Evolutionary conservation across 345 rosid genomes (phyloP), one percentile per base, ranked within the genome.

Genomic region (Eucalyptus tenuipes): DNA sequence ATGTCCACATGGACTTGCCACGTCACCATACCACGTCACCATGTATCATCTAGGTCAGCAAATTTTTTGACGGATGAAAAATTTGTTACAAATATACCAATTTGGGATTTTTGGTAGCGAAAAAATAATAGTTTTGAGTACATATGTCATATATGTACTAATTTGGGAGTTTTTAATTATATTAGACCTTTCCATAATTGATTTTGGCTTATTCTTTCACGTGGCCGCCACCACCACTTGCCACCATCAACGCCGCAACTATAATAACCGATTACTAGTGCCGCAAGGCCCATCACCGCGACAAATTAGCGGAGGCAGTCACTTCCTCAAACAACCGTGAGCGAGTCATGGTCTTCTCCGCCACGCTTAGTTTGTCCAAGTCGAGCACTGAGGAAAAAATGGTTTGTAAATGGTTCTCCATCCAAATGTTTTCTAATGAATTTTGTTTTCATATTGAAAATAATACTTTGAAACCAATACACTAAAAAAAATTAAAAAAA

Each of bases 51-150:
- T 52, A 52, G 57, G 57, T 52, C 2, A 7, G 57, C 57, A 18
- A 52, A 7, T 52, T 15, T 49, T 49, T 49, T 49, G 0, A 49
- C 15, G 16, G 3, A 52, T 52, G 57, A 3, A 7, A 52, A 52
- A 18, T 18, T 52, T 52, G 4, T 52, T 8, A 18, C 0, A 20
- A 52, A 0, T 18, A 8, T 7, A 50, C 0, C 4, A 7, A 20
- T 52, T 18, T 52, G 4, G 4, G 10, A 1, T 52, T 52, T 17
- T 52, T 52, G 25, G 10, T 52, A 1, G 3, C 0, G 24, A 53
- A 53, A 55, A 55, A 22, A 55, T 55, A n/a, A n/a, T 55, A 20
- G 1, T 55, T 55, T 55, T 4, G 1, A 3, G 1, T 55, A 55
- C 0, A 55, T 55, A 20, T 55, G 5, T 55, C 0, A 55, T 24